These are phyloP conservation scores for Mycena polygramma DNA, from an alignment of 768 basidiomycete species.

Conservation along the genomic window DNA sequence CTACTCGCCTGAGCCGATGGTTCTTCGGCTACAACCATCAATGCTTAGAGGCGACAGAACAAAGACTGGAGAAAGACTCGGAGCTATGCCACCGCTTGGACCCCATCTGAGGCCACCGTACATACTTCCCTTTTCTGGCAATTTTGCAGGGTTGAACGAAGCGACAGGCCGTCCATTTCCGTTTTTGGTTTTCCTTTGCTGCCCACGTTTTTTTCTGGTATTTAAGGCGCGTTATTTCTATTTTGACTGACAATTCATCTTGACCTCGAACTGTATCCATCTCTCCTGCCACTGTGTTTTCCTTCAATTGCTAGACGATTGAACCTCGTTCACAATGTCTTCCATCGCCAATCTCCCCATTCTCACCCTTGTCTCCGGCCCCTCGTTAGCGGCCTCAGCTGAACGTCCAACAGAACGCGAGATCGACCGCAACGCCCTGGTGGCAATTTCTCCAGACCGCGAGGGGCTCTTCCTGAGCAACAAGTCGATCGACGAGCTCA, in stretches of 20 bases:
- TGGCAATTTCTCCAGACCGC: constrained; percentile 52
- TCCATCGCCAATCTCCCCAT: constrained; percentile 38
- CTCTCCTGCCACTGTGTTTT: constrained; percentile 10
- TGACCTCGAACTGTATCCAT: constrained; percentile 20
- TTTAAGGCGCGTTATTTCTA: constrained; percentile 17
- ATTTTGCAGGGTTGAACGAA: not conserved
- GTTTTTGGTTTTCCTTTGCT: constrained; percentile 20
- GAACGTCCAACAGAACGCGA: constrained; percentile 44
- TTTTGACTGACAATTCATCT: constrained; percentile 20
- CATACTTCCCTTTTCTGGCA: constrained; percentile 8
- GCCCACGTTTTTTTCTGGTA: constrained; percentile 12
- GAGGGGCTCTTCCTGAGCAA: constrained; percentile 46
- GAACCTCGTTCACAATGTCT: constrained; percentile 19
- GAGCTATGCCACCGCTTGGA: not conserved
- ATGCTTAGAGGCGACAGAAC: not conserved
- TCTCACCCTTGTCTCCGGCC: constrained; percentile 36
- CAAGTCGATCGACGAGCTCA: constrained; percentile 46
- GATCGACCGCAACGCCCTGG: constrained; percentile 43
- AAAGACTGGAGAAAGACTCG: not conserved
- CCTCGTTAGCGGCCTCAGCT: constrained; percentile 28
- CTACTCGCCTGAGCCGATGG: too few species aligned
- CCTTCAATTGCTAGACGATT: constrained; percentile 23
- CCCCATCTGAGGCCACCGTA: not conserved
- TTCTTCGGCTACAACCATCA: not conserved
- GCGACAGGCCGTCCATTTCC: not conserved